phyloP scores from a whole-genome alignment of 202 grass and related monocot genomes.

The Zoysia matrella region DNA sequence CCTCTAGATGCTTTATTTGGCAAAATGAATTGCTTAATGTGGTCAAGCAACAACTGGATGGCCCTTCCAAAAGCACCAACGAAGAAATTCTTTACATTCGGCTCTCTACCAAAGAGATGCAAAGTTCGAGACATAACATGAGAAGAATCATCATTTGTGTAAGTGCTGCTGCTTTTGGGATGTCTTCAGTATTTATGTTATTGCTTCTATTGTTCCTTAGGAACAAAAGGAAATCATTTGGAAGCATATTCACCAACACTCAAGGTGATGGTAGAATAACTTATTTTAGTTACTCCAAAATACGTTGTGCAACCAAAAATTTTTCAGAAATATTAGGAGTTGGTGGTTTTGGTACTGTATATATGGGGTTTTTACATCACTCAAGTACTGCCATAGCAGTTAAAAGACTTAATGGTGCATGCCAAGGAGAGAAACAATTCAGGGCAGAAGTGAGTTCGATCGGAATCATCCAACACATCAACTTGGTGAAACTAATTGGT shows the following conservation, averaged over 20 bases:
- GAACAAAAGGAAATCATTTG: background rate
- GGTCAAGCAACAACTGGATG: background rate
- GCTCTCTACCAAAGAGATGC: constrained; percentile 6
- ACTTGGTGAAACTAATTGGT: constrained; percentile 9
- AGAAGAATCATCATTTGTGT: constrained; percentile 5
- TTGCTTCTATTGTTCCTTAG: background rate
- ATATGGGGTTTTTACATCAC: background rate
- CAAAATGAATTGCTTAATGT: constrained; percentile 8
- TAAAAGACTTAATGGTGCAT: background rate
- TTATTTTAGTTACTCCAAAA: background rate
- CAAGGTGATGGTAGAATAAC: background rate
- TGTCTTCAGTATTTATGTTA: background rate
- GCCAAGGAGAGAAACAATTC: constrained; percentile 1
- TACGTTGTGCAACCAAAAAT: background rate
- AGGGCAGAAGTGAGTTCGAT: background rate
- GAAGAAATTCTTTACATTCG: constrained; percentile 8
- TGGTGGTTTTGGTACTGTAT: constrained; percentile 1
- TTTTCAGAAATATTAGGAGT: constrained; percentile 1
- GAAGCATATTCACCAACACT: background rate
- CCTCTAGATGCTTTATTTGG: constrained; percentile 5
- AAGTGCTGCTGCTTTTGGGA: background rate
- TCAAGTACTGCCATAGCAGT: background rate
- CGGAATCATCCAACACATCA: constrained; percentile 1
- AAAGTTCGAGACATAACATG: background rate
- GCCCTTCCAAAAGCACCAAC: background rate